These are phyloP conservation scores for Fusarium guadeloupense DNA, from an alignment of 2,329 filamentous ascomycete genomes.

Conservation along the genomic window DNA sequence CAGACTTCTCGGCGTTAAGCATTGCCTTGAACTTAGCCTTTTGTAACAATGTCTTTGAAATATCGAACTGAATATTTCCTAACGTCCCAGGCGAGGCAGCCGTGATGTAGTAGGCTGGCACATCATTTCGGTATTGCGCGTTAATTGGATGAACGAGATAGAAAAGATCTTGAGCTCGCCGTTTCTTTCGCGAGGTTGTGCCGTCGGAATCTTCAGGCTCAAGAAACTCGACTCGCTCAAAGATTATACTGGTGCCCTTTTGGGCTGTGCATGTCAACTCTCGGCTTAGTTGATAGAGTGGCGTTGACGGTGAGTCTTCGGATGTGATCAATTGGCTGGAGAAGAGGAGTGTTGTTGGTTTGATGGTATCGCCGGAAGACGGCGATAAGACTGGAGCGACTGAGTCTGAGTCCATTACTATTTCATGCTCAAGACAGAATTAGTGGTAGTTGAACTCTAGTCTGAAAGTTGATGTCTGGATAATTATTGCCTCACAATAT, in stretches of 20 bases:
- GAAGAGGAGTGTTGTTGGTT: constrained; percentile 3
- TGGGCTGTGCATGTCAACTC: constrained; percentile 3
- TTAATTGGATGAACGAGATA: constrained; percentile 18
- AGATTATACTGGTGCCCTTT: constrained; percentile 10
- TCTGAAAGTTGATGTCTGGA: too few relatives aligned
- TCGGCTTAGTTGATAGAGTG: constrained; percentile 25
- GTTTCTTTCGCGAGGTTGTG: background rate
- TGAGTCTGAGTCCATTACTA: background rate
- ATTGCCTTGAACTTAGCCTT: constrained; percentile 2
- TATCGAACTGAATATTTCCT: constrained; percentile 15
- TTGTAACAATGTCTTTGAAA: rapidly evolving
- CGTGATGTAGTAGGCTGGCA: constrained; percentile 22
- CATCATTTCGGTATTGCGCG: background rate
- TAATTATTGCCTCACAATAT: too few relatives aligned
- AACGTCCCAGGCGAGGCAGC: constrained; percentile 9
- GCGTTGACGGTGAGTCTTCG: background rate
- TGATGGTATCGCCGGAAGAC: rapidly evolving
- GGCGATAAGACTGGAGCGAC: background rate
- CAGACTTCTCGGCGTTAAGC: constrained; percentile 11
- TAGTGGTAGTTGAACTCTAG: too few relatives aligned
- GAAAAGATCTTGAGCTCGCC: constrained; percentile 6
- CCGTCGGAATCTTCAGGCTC: background rate
- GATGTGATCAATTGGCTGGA: constrained; percentile 7
- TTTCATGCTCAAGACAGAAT: background rate
- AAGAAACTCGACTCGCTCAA: constrained; percentile 17